Evolutionary conservation across 1,284 basidiomycete genomes (phyloP), one percentile per base, ranked within the genome.

Genomic region (Phellopilus nigrolimitatus): DNA sequence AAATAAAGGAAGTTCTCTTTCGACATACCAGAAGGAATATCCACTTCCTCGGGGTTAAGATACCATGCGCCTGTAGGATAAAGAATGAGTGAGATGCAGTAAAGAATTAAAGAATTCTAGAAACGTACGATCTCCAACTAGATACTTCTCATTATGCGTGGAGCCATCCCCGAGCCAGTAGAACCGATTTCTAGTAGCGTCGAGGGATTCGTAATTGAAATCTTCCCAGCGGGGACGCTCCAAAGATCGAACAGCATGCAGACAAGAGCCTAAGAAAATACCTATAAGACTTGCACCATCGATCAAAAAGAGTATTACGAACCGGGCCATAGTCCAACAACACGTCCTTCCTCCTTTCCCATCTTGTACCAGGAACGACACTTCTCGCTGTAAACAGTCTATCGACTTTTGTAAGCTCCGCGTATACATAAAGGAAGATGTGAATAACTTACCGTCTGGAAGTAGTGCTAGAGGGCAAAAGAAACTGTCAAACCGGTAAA

Each of bases 341-440:
- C 68, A 1, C 76, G 70, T 2, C 82, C 81, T 52, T 81, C 77
- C 57, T 73, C 72, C 54, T 74, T 74, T 3, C 79, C 79, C 40
- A 67, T 69, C 61, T 84, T 84, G 60, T 84, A 85, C 83, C 83
- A 86, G 2, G 79, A 79, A 4, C 73, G 69, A 58, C 82, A 84
- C 51, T 76, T 74, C 49, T 75, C 73, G 30, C 72, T 71, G 60
- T 74, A 84, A 1, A 83, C 79, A 2, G 78, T 81, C 77, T 82
- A 48, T n/a, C 13, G 15, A 17, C 7, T 22, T n/a, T 19, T 30
- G 9, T 42, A 19, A 43, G 19, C 27, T n/a, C 34, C 8, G 10
- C 31, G 9, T 40, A 13, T 24, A 21, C 21, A n/a, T n/a, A n/a
- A 49, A 4, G 10, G 8, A 22, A 21, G n/a, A 34, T 19, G 17